These are phyloP conservation scores for Eleusine indica DNA, from an alignment of 176 grass and related monocot genomes.

Conservation along the genomic window DNA sequence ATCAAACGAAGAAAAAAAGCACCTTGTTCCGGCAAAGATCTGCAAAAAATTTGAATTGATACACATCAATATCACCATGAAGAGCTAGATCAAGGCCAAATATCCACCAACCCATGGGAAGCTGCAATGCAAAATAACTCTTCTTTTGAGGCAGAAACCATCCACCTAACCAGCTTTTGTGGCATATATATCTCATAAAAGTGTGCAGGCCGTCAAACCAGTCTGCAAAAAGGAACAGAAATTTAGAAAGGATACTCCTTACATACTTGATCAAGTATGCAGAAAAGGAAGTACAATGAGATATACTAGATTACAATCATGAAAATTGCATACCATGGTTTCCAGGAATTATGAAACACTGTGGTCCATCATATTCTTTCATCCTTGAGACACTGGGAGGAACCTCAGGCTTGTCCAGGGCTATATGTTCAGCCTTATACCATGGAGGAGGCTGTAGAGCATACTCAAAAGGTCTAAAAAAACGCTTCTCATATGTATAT, in stretches of 20 bases:
- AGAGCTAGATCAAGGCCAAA: conserved; percentile 98
- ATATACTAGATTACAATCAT: conserved; percentile 31
- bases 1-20: conserved; percentile 24
- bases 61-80: conserved; percentile 92
- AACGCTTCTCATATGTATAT: conserved; percentile 86
- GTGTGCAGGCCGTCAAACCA: conserved; percentile 97
- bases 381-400: conserved; percentile 72
- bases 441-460: conserved; percentile 86
- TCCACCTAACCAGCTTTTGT: conserved; percentile 95
- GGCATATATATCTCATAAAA: conserved; percentile 95
- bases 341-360: conserved; percentile 97
- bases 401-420: conserved; percentile 86
- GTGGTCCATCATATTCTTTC: conserved; percentile 77
- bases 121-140: conserved; percentile 95
- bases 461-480: conserved; percentile 86
- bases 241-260: conserved; percentile 29
- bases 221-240: conserved; percentile 50
- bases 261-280: conserved; percentile 1
- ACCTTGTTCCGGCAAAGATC: conserved; percentile 84
- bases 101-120: conserved; percentile 93
- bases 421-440: conserved; percentile 90
- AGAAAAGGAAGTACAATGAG: conserved; percentile 26
- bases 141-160: conserved; percentile 96
- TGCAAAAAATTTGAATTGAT: conserved; percentile 94
- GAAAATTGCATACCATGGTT: conserved; percentile 72